A percentile compares a stretch with the other conserved stretches of the same genome.
Conservation (phyloP, 108 stramenopile species). For the Stephanodiscus triporus region DNA sequence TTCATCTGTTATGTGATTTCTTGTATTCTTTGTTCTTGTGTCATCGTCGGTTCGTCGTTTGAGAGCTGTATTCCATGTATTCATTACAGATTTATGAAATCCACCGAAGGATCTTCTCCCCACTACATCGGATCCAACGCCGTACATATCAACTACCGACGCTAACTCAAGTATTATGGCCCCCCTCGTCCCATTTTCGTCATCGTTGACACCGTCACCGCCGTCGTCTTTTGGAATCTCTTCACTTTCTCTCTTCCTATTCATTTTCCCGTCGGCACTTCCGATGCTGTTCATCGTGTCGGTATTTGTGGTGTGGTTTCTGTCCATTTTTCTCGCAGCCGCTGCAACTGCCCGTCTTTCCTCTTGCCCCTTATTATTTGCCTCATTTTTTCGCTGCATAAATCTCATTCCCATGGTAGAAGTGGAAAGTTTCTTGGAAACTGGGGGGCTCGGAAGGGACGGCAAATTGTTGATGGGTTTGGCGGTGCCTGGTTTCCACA, state of each 20-base stretch:
- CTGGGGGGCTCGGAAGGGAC: slow-evolving; percentile 1
- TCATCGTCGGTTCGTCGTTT: slow-evolving; percentile 23
- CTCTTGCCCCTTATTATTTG: slow-evolving; percentile 19
- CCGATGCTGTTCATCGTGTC: background rate
- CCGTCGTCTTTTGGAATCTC: slow-evolving; percentile 10
- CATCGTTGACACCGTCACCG: too few relatives aligned
- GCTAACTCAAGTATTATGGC: slow-evolving; percentile 42
- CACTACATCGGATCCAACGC: slow-evolving; percentile 59
- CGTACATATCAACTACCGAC: slow-evolving; percentile 73
- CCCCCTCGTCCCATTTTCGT: too few relatives aligned
- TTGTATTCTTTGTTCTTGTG: slow-evolving; percentile 30
- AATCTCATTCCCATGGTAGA: slow-evolving; percentile 89
- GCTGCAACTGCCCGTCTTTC: slow-evolving; percentile 14
- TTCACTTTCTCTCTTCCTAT: slow-evolving; percentile 23
- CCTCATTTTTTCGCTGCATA: slow-evolving; percentile 69
- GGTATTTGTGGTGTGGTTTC: slow-evolving; percentile 5
- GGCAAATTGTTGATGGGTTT: slow-evolving; percentile 40
- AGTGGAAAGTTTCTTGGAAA: slow-evolving; percentile 65
- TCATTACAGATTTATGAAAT: slow-evolving; percentile 57
- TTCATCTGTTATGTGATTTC: slow-evolving; percentile 64
- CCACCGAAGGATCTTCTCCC: slow-evolving; percentile 79
- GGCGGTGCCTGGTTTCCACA: slow-evolving; percentile 78
- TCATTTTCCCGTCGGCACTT: slow-evolving; percentile 1
- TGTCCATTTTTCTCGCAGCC: slow-evolving; percentile 3
- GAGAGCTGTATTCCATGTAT: slow-evolving; percentile 64